Evolutionary conservation across 768 basidiomycete species (phyloP).

Genomic region (Calocybe cyanea): DNA sequence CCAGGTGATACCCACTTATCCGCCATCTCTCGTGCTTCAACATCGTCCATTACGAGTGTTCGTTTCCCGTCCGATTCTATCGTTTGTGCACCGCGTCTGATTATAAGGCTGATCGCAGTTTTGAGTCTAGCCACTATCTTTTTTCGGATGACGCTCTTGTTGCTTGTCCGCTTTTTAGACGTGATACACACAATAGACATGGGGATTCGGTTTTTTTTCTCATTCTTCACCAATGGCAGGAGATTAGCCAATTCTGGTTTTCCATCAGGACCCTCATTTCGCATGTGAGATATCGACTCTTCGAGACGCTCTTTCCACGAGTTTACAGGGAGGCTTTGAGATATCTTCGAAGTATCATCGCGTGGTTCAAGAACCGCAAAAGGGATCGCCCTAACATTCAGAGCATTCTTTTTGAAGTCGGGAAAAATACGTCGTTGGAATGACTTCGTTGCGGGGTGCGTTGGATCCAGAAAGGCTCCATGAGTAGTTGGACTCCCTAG

Average conservation of each 20-base stretch:
- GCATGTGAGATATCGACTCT: constrained; percentile 1
- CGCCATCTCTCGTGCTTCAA: constrained; percentile 19
- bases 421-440: constrained; percentile 12
- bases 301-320: constrained; percentile 18
- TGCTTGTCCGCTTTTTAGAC: constrained; percentile 32
- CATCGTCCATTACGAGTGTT: constrained; percentile 17
- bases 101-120: constrained; percentile 35
- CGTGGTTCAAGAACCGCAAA: constrained; percentile 26
- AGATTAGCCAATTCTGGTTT: constrained; percentile 5
- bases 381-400: constrained; percentile 27
- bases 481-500: constrained; percentile 4
- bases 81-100: constrained; percentile 35
- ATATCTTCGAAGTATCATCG: constrained; percentile 16
- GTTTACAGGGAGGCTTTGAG: constrained; percentile 16
- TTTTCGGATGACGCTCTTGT: constrained; percentile 26
- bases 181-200: constrained; percentile 36
- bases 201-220: constrained; percentile 21
- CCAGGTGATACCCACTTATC: constrained; percentile 31
- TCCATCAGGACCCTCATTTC: constrained; percentile 2
- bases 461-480: constrained; percentile 22
- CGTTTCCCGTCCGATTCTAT: constrained; percentile 13
- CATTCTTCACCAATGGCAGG: constrained; percentile 15
- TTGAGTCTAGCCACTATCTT: constrained; percentile 32
- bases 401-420: constrained; percentile 6
- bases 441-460: constrained; percentile 19